Base-by-base conservation (phyloP, 768 basidiomycete species). In the Boletus fagicola region DNA sequence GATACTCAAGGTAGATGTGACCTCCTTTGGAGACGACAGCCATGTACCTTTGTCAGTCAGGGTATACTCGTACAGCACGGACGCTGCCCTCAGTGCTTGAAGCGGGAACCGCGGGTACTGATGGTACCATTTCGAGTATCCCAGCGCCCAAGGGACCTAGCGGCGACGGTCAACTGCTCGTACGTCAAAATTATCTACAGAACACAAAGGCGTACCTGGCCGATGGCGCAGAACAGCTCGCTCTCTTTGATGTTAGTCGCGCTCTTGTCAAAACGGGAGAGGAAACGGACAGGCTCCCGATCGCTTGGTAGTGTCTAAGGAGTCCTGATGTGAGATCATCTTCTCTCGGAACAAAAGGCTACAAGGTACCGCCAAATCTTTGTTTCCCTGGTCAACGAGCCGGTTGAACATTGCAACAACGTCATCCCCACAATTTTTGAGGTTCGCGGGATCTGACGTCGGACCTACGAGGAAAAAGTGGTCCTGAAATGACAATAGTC, bases 241-340 rank as follows among this genome's bases (percentile, higher is more conserved):
- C 77, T 80, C 57, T 83, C 81, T 57, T 82, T 84, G 66, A 84
- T 82, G 62, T 84, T 83, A 0, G 82, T 83, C 10, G 83, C 82
- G 51, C 80, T 80, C 60, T 83, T 84, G 60, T 85, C 83, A 57
- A 74, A 84, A 4, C 83, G 78, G 2, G 81, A 81, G 15, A 84
- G 75, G 67, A 83, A 83, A 33, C 80, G 78, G 15, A 76, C 77
- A 5, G 80, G 65, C 5, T 66, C 68, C 1, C 70, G 74, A 35
- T 64, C 61, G 62, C 20, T 69, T 58, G 31, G 74, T 60, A 61
- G 77, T 59, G 51, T 58, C 64, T 71, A 62, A 24, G 26, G 36
- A 36, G 5, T 31, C 44, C n/a, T 20, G 18, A 36, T 16, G 50
- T 65, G 18, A 64, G 45, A 2, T 30, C 33, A 26, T 30, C 12